phyloP scores from a whole-genome alignment of 129 eudicot genomes.

The Lactuca saligna region DNA sequence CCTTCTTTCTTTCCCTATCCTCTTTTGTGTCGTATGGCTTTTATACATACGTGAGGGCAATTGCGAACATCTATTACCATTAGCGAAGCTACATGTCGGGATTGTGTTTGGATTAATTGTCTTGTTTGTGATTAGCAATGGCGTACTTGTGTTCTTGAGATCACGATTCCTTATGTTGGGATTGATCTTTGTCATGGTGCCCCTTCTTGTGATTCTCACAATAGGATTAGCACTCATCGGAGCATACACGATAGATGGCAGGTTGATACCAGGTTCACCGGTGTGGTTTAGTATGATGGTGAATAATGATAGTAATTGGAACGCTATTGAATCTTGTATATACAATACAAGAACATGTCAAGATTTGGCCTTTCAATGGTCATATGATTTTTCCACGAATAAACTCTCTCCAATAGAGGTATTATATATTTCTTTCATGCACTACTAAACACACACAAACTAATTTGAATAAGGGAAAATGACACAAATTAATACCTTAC shows the following conservation, averaged over 20 bases:
- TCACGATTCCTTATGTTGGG: constrained; percentile 35
- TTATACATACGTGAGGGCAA: constrained; percentile 30
- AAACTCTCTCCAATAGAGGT: constrained; percentile 48
- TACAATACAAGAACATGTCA: constrained; percentile 44
- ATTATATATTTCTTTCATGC: neutral
- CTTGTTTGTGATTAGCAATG: constrained; percentile 37
- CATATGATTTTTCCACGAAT: constrained; percentile 29
- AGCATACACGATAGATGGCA: constrained; percentile 31
- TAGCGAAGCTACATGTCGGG: constrained; percentile 34
- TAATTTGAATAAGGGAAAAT: too few species aligned
- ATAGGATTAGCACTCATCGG: constrained; percentile 45
- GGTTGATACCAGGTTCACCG: constrained; percentile 44
- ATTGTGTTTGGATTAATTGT: constrained; percentile 37
- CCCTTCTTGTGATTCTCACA: constrained; percentile 37
- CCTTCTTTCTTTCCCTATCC: constrained; percentile 48
- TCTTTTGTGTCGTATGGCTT: constrained; percentile 42
- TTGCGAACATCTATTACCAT: constrained; percentile 39
- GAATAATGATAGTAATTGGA: constrained; percentile 32
- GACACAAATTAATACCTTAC: too few species aligned
- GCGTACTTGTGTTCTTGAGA: constrained; percentile 32
- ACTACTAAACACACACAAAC: neutral
- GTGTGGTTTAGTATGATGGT: constrained; percentile 37
- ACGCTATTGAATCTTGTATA: constrained; percentile 40
- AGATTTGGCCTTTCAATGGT: constrained; percentile 30
- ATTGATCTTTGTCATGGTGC: constrained; percentile 36